Percentiles rank a stretch among this genome's conserved stretches.
Evolutionary conservation across 306 rosid species (phyloP).

Genomic region (Rosa lucieae): DNA sequence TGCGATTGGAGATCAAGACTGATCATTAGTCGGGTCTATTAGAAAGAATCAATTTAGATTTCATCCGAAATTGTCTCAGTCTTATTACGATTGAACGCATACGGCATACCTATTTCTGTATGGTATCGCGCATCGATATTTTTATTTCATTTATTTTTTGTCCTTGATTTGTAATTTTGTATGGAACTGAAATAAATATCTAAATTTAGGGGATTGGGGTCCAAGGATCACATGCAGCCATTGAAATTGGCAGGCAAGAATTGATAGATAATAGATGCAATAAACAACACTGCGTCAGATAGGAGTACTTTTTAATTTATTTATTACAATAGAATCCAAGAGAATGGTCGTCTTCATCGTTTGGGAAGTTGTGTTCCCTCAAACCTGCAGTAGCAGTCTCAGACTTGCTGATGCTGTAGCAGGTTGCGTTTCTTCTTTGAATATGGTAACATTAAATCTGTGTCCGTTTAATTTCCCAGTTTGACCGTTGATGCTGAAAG

Average conservation of each 20-base stretch:
- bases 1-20: no score
- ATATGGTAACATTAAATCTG: neutral
- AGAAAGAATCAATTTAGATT: no score
- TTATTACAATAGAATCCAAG: neutral
- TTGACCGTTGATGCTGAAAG: neutral
- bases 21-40: no score
- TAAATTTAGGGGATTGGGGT: neutral
- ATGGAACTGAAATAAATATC: no score
- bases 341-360: conserved; percentile 10
- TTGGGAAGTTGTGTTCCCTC: neutral
- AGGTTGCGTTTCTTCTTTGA: neutral
- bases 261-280: neutral
- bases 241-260: neutral
- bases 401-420: neutral
- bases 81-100: no score
- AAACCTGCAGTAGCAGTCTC: neutral
- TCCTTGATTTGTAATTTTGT: no score
- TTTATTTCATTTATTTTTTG: no score
- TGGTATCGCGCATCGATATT: no score
- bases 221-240: neutral
- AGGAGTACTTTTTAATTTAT: neutral
- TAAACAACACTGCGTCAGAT: neutral
- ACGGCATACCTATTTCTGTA: no score
- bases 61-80: no score
- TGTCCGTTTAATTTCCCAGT: neutral